Evolutionary conservation across 331 rosid species (phyloP).

Genomic region (Arachis monticola): DNA sequence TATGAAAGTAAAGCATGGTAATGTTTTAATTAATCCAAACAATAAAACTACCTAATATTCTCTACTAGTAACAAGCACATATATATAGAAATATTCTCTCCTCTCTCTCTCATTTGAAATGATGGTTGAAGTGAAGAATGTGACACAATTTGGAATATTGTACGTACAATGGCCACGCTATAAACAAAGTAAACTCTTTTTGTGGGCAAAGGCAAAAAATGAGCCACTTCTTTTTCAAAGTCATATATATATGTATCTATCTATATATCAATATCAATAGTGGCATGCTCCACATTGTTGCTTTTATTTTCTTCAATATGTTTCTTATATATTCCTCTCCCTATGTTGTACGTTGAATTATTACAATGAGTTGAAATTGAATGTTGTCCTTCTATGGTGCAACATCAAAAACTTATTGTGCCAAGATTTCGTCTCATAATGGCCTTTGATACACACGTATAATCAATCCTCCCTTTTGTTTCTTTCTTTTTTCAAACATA

Average conservation of each 20-base stretch:
- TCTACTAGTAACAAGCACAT: too few relatives aligned
- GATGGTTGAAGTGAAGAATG: not conserved
- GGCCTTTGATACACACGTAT: constrained; percentile 14
- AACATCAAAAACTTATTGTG: constrained; percentile 28
- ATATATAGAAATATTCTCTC: too few relatives aligned
- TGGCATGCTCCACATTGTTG: constrained; percentile 24
- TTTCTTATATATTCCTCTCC: not conserved
- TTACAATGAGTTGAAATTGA: not conserved
- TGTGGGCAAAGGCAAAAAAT: not conserved
- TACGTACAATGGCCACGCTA: not conserved
- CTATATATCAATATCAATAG: not conserved
- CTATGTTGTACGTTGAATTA: too few relatives aligned
- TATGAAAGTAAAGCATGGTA: not conserved
- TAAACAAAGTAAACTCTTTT: not conserved
- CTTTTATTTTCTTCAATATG: not conserved
- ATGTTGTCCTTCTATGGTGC: constrained; percentile 23
- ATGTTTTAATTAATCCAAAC: not conserved
- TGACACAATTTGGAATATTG: constrained; percentile 4
- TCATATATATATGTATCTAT: not conserved
- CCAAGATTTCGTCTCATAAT: constrained; percentile 18
- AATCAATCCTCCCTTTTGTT: not conserved
- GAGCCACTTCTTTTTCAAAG: constrained; percentile 30
- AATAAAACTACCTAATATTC: not conserved
- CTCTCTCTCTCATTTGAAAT: too few relatives aligned
- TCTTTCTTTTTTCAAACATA: not conserved